These are phyloP conservation scores for Ceratocystis lukuohia DNA, from an alignment of 2,329 filamentous ascomycete genomes.

Conservation along the genomic window DNA sequence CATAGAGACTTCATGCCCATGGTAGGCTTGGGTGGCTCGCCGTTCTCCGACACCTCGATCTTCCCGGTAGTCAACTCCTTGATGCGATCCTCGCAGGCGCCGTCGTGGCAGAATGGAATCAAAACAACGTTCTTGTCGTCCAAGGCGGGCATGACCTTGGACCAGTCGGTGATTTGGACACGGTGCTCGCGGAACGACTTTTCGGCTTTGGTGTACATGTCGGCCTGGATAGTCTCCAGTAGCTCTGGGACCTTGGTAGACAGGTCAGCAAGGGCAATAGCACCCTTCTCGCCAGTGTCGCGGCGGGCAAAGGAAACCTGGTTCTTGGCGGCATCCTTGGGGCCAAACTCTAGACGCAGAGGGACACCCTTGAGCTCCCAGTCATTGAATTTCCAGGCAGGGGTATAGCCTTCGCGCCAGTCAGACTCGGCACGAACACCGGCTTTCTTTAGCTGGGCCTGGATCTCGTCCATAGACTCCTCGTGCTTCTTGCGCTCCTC, in stretches of 20 bases:
- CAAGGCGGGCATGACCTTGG: conserved; percentile 77
- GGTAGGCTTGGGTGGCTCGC: conserved; percentile 42
- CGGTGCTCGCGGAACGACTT: conserved; percentile 67
- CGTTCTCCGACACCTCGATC: conserved; percentile 42
- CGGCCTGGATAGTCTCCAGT: conserved; percentile 78
- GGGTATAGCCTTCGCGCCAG: conserved; percentile 78
- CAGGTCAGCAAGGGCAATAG: conserved; percentile 62
- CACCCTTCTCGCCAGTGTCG: conserved; percentile 72
- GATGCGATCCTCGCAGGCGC: conserved; percentile 81
- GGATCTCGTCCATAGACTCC: conserved; percentile 60
- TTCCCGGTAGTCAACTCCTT: conserved; percentile 81
- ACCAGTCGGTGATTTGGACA: conserved; percentile 71
- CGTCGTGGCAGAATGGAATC: conserved; percentile 75
- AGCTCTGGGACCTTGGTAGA: conserved; percentile 61
- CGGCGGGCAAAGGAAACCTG: conserved; percentile 77
- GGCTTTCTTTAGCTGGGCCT: conserved; percentile 52
- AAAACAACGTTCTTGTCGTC: conserved; percentile 87
- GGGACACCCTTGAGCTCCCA: conserved; percentile 96
- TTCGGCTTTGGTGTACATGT: conserved; percentile 67
- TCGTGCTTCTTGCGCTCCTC: conserved; percentile 68
- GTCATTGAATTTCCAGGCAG: conserved; percentile 97
- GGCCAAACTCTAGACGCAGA: conserved; percentile 86
- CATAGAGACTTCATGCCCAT: conserved; percentile 59
- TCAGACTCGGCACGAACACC: conserved; percentile 72
- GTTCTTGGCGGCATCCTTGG: conserved; percentile 77